These are phyloP conservation scores for Skeletonema marinoi DNA, from an alignment of 108 stramenopile genomes.

Conservation along the genomic window DNA sequence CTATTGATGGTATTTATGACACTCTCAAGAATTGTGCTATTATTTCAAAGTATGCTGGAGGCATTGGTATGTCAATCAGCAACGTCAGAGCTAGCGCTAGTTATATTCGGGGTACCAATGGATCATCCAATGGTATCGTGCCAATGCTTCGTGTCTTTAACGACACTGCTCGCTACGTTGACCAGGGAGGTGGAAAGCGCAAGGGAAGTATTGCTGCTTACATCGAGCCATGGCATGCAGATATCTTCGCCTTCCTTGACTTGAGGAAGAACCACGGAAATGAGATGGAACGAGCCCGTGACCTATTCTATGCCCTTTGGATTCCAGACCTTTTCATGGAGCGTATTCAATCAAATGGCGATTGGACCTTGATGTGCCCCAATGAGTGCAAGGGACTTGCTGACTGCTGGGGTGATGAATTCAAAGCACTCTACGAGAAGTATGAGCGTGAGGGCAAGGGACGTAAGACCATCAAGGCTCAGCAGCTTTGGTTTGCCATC, in stretches of 20 bases:
- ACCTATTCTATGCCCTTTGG: constrained; percentile 99
- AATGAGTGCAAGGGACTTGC: constrained; percentile 97
- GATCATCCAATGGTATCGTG: constrained; percentile 98
- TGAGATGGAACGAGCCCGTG: constrained; percentile 95
- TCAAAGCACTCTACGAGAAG: constrained; percentile 91
- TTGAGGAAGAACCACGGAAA: constrained; percentile 99
- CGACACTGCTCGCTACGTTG: constrained; percentile 98
- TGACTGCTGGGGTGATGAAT: constrained; percentile 89
- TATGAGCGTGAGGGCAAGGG: constrained; percentile 95
- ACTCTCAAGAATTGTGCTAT: constrained; percentile 98
- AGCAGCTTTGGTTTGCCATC: constrained; percentile 98
- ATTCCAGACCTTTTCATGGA: constrained; percentile 99
- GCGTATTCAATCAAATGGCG: constrained; percentile 91
- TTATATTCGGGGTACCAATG: constrained; percentile 98
- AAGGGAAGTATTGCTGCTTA: constrained; percentile 98
- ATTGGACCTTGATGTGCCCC: constrained; percentile 95
- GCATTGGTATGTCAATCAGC: constrained; percentile 95
- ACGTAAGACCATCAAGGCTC: constrained; percentile 92
- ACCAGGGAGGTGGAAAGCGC: constrained; percentile 99
- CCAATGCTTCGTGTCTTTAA: constrained; percentile 99
- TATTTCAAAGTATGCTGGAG: constrained; percentile 99
- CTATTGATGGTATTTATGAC: constrained; percentile 99
- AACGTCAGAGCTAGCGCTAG: constrained; percentile 92
- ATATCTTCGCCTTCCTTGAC: constrained; percentile 96
- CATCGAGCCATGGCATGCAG: constrained; percentile 99